Conservation (phyloP, 306 rosid species). For the Rosa chinensis region DNA sequence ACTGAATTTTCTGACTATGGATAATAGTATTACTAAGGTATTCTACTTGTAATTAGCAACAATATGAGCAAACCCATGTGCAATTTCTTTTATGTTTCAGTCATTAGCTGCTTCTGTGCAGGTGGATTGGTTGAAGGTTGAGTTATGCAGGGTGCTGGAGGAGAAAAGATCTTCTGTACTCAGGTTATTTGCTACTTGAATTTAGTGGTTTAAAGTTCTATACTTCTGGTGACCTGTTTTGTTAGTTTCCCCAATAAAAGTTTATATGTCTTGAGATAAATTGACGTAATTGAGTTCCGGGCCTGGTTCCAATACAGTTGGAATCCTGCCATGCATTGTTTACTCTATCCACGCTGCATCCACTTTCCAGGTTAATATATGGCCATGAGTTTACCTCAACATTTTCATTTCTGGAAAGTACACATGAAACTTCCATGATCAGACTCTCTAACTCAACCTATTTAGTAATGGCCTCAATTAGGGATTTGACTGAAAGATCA, state of each 20-base stretch:
- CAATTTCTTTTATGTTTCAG: slow-evolving; percentile 37
- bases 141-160: slow-evolving; percentile 86
- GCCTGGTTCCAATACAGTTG: neutral
- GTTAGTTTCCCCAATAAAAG: neutral
- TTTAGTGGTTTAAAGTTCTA: slow-evolving; percentile 19
- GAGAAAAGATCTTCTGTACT: slow-evolving; percentile 87
- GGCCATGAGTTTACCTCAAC: slow-evolving; percentile 12
- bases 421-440: slow-evolving; percentile 21
- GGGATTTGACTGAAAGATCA: neutral
- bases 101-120: slow-evolving; percentile 56
- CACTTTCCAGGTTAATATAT: slow-evolving; percentile 13
- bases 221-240: neutral
- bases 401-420: neutral
- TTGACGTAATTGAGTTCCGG: neutral
- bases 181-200: slow-evolving; percentile 48
- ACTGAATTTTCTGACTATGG: neutral
- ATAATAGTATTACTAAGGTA: neutral
- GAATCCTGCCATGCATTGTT: slow-evolving; percentile 5
- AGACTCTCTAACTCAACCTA: neutral
- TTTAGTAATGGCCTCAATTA: slow-evolving; percentile 1
- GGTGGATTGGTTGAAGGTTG: slow-evolving; percentile 94
- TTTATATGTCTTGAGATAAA: neutral
- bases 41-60: slow-evolving; percentile 20
- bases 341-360: slow-evolving; percentile 18
- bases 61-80: slow-evolving; percentile 19